These are phyloP conservation scores for Asterionellopsis glacialis DNA, from an alignment of 108 stramenopile genomes.

Conservation along the genomic window DNA sequence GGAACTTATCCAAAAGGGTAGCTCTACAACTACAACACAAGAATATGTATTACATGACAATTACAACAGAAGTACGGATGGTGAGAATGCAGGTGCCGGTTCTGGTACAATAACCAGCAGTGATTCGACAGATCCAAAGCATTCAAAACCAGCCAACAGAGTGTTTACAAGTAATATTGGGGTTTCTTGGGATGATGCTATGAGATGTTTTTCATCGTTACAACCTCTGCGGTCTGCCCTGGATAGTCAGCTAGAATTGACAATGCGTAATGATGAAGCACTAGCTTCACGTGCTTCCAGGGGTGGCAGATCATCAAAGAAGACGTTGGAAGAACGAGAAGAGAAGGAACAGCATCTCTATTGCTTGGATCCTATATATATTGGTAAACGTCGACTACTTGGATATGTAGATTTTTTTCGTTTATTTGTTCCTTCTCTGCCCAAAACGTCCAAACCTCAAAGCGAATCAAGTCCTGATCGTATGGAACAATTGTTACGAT, in stretches of 20 bases:
- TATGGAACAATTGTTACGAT: conserved; percentile 37
- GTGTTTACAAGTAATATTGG: conserved; percentile 17
- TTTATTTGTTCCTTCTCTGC: conserved; percentile 52
- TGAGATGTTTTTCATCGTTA: conserved; percentile 49
- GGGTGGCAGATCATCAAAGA: background rate
- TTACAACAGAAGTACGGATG: background rate
- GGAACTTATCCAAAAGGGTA: conserved; percentile 44
- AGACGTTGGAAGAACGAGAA: background rate
- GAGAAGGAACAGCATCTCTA: background rate
- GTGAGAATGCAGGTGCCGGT: no score
- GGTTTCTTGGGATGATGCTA: conserved; percentile 70
- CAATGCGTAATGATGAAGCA: conserved; percentile 3
- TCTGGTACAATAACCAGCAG: no score
- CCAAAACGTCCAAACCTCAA: conserved; percentile 27
- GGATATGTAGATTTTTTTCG: conserved; percentile 67
- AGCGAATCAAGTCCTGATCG: conserved; percentile 34
- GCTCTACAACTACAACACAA: conserved; percentile 30
- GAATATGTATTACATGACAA: conserved; percentile 35
- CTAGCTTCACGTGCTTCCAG: conserved; percentile 8
- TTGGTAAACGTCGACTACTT: conserved; percentile 33
- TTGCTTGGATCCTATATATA: conserved; percentile 24
- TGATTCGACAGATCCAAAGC: conserved; percentile 6
- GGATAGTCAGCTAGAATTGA: background rate
- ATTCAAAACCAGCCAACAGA: background rate
- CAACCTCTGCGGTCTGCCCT: background rate